These are phyloP conservation scores for Paraglomus occultum DNA, from an alignment of 192 early-diverging fungal genomes.

Conservation along the genomic window DNA sequence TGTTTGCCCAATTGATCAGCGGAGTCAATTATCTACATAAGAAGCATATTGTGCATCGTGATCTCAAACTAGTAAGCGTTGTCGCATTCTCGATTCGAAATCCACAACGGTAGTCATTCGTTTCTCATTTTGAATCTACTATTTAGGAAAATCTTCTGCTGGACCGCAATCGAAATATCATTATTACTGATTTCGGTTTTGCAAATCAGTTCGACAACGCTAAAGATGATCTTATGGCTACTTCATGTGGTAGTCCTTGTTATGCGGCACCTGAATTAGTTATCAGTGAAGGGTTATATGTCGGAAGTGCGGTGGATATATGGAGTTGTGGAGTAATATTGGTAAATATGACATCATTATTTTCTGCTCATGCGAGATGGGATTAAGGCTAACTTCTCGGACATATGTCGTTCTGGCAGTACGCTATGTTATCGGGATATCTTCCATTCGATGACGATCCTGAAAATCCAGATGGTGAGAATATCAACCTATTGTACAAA, in stretches of 20 bases:
- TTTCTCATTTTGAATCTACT: slow-evolving; percentile 20
- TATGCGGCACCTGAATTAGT: slow-evolving; percentile 99
- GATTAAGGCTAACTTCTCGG: neutral
- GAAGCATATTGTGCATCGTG: slow-evolving; percentile 93
- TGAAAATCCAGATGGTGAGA: slow-evolving; percentile 85
- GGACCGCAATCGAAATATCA: slow-evolving; percentile 87
- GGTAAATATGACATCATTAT: slow-evolving; percentile 34
- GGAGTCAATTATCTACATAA: slow-evolving; percentile 94
- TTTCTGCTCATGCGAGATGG: slow-evolving; percentile 5
- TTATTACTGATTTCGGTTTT: slow-evolving; percentile 99
- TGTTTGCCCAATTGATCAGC: slow-evolving; percentile 92
- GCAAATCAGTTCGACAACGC: slow-evolving; percentile 83
- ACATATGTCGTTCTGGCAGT: slow-evolving; percentile 34
- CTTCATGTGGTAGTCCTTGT: slow-evolving; percentile 96
- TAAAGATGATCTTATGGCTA: slow-evolving; percentile 80
- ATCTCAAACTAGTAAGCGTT: slow-evolving; percentile 83
- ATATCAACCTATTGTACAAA: slow-evolving; percentile 80
- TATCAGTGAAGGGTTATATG: slow-evolving; percentile 94
- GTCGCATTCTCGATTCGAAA: neutral
- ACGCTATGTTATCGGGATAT: slow-evolving; percentile 88
- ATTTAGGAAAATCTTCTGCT: slow-evolving; percentile 88
- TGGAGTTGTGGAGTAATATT: slow-evolving; percentile 99
- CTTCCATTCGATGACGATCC: slow-evolving; percentile 92
- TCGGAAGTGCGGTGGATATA: slow-evolving; percentile 94
- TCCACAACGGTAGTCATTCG: neutral